These are phyloP conservation scores for Hydrangea macrophylla DNA, from an alignment of 148 eudicot genomes.

Conservation along the genomic window DNA sequence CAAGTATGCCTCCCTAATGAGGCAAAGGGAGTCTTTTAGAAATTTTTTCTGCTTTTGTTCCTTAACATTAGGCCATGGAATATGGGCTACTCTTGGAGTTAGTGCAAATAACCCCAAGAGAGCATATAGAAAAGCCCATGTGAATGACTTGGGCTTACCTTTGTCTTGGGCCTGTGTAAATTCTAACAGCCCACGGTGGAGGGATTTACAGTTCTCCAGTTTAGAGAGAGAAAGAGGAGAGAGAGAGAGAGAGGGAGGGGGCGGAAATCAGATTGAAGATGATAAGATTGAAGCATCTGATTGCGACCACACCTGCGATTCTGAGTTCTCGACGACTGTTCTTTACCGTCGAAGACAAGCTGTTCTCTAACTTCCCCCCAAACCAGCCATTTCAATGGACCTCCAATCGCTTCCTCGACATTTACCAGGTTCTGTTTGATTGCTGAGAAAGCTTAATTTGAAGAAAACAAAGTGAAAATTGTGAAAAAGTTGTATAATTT, in stretches of 20 bases:
- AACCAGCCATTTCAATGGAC: conserved; percentile 34
- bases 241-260: background rate
- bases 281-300: conserved; percentile 44
- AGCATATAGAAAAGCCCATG: too few relatives aligned
- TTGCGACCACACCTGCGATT: conserved; percentile 23
- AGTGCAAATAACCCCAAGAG: too few relatives aligned
- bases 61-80: too few relatives aligned
- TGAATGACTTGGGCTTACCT: too few relatives aligned
- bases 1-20: too few relatives aligned
- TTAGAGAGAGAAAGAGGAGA: too few relatives aligned
- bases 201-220: too few relatives aligned
- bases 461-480: background rate
- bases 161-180: too few relatives aligned
- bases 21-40: too few relatives aligned
- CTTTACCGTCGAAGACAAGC: conserved; percentile 18
- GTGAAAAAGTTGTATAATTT: background rate
- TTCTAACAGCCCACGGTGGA: too few relatives aligned
- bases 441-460: background rate
- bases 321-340: conserved; percentile 9
- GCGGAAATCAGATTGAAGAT: conserved; percentile 27
- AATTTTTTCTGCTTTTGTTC: too few relatives aligned
- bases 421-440: conserved; percentile 57
- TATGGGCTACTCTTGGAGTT: too few relatives aligned
- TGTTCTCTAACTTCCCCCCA: conserved; percentile 22
- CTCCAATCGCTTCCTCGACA: conserved; percentile 68